Percentiles rank a stretch among this genome's conserved stretches.
Evolutionary conservation across 2,329 filamentous ascomycete genomes (phyloP).

Genomic region (Fusarium sp.): DNA sequence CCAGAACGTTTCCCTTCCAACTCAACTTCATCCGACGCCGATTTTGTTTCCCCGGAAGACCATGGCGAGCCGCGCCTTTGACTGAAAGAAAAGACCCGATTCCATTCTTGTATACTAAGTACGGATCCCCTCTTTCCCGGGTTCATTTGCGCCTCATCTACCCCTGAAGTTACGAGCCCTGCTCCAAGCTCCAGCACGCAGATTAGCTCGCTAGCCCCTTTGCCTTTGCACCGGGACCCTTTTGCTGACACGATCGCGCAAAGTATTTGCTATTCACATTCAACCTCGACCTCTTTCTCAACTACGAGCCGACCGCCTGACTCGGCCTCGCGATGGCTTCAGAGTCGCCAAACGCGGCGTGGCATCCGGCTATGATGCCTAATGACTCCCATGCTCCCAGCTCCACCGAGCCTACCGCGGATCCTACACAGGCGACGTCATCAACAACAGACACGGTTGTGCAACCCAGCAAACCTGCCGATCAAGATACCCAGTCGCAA

Average conservation of each 20-base stretch:
- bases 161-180: slow-evolving; percentile 39
- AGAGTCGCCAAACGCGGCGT: slow-evolving; percentile 52
- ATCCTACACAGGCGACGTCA: slow-evolving; percentile 38
- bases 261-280: slow-evolving; percentile 37
- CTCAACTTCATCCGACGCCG: slow-evolving; percentile 28
- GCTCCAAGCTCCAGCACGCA: slow-evolving; percentile 28
- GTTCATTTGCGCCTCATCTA: slow-evolving; percentile 4
- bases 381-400: slow-evolving; percentile 43
- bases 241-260: slow-evolving; percentile 43
- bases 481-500: slow-evolving; percentile 27
- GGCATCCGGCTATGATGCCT: slow-evolving; percentile 58
- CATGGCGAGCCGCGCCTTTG: slow-evolving; percentile 39
- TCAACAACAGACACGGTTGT: slow-evolving; percentile 27
- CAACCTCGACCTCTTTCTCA: slow-evolving; percentile 26
- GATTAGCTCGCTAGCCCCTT: slow-evolving; percentile 42
- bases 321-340: slow-evolving; percentile 51
- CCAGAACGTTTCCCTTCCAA: slow-evolving; percentile 39
- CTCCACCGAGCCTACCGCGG: slow-evolving; percentile 31
- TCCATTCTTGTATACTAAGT: slow-evolving; percentile 45
- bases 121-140: slow-evolving; percentile 17
- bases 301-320: slow-evolving; percentile 24
- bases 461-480: slow-evolving; percentile 13
- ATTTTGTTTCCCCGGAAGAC: slow-evolving; percentile 22
- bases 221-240: slow-evolving; percentile 40
- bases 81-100: slow-evolving; percentile 27